These are phyloP conservation scores for Zygosaccharomyces sapae DNA, from an alignment of 1,139 yeast genomes.

Conservation along the genomic window DNA sequence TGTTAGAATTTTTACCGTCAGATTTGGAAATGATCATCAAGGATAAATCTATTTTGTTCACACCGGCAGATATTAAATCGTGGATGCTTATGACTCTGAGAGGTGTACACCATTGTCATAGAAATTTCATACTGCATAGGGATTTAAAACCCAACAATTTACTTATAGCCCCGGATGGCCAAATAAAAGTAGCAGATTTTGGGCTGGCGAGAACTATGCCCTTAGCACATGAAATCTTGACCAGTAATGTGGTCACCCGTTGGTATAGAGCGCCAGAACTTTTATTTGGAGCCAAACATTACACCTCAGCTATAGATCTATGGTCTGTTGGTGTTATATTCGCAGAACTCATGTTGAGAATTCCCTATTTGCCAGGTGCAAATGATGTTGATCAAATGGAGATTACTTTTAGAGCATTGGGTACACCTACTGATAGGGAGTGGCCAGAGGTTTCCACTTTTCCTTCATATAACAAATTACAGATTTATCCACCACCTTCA, in stretches of 20 bases:
- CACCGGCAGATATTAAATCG: slow-evolving; percentile 83
- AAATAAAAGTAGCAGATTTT: slow-evolving; percentile 91
- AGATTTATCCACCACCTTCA: slow-evolving; percentile 79
- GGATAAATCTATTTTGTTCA: slow-evolving; percentile 70
- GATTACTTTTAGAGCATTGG: slow-evolving; percentile 87
- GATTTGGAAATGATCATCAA: slow-evolving; percentile 88
- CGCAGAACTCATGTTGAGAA: slow-evolving; percentile 91
- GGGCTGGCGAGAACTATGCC: slow-evolving; percentile 88
- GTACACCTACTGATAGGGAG: slow-evolving; percentile 86
- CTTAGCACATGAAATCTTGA: slow-evolving; percentile 70
- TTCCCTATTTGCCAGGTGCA: slow-evolving; percentile 90
- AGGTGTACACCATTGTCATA: slow-evolving; percentile 92
- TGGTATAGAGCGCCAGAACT: slow-evolving; percentile 98
- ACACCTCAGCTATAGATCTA: slow-evolving; percentile 81
- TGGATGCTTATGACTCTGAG: slow-evolving; percentile 93
- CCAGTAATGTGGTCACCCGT: slow-evolving; percentile 92
- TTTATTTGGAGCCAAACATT: slow-evolving; percentile 82
- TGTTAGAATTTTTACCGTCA: slow-evolving; percentile 84
- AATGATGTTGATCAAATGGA: slow-evolving; percentile 87
- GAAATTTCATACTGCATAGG: slow-evolving; percentile 84
- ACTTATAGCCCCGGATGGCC: slow-evolving; percentile 79
- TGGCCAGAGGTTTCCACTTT: slow-evolving; percentile 90
- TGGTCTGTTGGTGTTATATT: slow-evolving; percentile 97
- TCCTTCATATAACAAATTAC: slow-evolving; percentile 68
- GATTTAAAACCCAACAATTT: slow-evolving; percentile 83